Evolutionary conservation across 495 filamentous ascomycete genomes (phyloP), one percentile per base, ranked within the genome.

Genomic region (Xylaria grammica): DNA sequence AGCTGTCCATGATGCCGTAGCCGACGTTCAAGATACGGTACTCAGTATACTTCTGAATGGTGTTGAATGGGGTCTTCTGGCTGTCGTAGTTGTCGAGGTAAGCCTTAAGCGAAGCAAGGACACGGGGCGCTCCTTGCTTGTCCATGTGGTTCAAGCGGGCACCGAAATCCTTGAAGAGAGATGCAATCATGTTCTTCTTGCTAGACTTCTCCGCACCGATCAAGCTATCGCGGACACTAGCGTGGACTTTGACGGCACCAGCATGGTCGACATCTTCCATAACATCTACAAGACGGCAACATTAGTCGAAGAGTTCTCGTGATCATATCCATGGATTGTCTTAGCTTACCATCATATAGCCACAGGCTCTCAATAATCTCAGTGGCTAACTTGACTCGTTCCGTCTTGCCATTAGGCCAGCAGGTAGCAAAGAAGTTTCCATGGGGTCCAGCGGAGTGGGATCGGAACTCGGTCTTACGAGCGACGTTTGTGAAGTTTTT

Each of bases 11-110:
- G 53, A 64, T 64, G 26, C 62, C 62, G 20, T 64, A 64, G 53
- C 62, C 62, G 30, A 64, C 62, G 26, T 64, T 64, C 20, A 58
- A 32, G 52, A 64, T 64, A 24, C 62, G 62, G 53, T 64, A 64
- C 32, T 64, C 62, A 20, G 62, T 64, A 26, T 64, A 64, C 32
- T 58, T 48, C 45, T 64, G 52, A 10, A 64, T 64, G 8, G 62
- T 64, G 45, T 40, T 55, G 62, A 64, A 64, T 11, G 62, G 62
- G 9, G 62, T 64, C 62, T 64, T 64, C 24, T 64, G 50, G 51
- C 62, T 64, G 53, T 64, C 62, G 34, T 64, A 64, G 62, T 56
- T 64, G 53, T 64, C 62, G 42, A 64, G 52, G 42, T 64, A 64
- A 20, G 29, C 15, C 45, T 64, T 64, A 40, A 64, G 54, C 5